Evolutionary conservation across 2,329 filamentous ascomycete species (phyloP).

Genomic region (Apiospora malaysiana): DNA sequence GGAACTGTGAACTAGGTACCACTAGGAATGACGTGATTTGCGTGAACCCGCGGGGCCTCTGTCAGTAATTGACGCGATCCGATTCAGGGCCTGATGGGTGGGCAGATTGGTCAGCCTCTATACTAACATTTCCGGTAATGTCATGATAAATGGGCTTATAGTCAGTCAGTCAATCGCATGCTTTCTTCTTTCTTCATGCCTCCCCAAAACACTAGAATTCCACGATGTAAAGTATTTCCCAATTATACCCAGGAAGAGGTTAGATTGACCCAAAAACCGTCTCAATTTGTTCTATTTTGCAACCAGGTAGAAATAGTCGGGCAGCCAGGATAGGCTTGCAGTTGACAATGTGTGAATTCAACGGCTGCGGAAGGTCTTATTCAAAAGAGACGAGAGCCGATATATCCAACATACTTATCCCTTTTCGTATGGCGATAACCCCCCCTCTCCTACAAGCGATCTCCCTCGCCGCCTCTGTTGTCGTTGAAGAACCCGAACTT

Average conservation of each 20-base stretch:
- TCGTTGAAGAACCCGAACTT: not conserved
- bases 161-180: not conserved
- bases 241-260: not conserved
- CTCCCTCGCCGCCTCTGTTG: not conserved
- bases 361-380: not conserved
- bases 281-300: too few relatives aligned
- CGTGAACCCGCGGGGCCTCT: conserved; percentile 7
- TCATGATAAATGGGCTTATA: not conserved
- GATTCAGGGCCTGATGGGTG: not conserved
- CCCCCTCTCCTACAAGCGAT: not conserved
- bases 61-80: not conserved
- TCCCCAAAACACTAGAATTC: not conserved
- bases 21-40: conserved; percentile 17
- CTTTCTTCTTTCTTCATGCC: not conserved
- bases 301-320: not conserved
- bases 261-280: not conserved
- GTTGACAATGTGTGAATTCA: not conserved
- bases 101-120: not conserved
- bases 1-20: conserved; percentile 4
- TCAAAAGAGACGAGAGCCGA: not conserved
- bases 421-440: too few relatives aligned
- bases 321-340: not conserved
- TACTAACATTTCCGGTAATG: not conserved
- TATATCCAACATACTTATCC: not conserved
- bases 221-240: not conserved